Evolutionary conservation across 139 green algal genomes (phyloP).

Genomic region (Coelastrella sp.): DNA sequence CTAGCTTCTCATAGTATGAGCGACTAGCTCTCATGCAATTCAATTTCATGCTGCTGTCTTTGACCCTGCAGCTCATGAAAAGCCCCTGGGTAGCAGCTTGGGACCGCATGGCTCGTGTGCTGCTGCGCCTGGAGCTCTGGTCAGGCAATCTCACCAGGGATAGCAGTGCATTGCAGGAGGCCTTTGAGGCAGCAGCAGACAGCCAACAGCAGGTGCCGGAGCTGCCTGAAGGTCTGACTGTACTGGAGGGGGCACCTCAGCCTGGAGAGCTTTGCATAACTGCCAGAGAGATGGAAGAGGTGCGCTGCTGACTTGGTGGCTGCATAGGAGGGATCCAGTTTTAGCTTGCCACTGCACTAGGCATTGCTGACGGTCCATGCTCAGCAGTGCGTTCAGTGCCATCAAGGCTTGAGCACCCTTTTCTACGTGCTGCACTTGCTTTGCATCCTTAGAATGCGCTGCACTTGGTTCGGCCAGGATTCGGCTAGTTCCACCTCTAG

Average conservation of each 20-base stretch:
- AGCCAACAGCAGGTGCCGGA: not conserved
- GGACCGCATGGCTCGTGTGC: slow-evolving; percentile 48
- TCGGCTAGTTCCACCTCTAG: too few species aligned
- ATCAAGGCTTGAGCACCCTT: too few species aligned
- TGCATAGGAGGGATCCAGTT: too few species aligned
- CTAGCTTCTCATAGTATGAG: too few species aligned
- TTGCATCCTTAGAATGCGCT: too few species aligned
- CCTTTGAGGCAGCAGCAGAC: slow-evolving; percentile 23
- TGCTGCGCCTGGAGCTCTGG: slow-evolving; percentile 43
- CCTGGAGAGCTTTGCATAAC: slow-evolving; percentile 25
- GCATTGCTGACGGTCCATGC: too few species aligned
- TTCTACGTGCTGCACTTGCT: too few species aligned
- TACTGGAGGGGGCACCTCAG: not conserved
- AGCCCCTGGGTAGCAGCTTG: slow-evolving; percentile 64
- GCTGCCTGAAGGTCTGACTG: not conserved
- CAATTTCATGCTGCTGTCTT: not conserved
- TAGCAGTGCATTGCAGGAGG: slow-evolving; percentile 36
- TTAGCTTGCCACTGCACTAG: too few species aligned
- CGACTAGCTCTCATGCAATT: too few species aligned
- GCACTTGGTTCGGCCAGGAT: too few species aligned
- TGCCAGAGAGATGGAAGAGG: slow-evolving; percentile 25
- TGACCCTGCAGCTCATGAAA: slow-evolving; percentile 55
- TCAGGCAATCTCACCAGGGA: not conserved
- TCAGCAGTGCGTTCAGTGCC: too few species aligned
- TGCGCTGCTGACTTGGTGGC: not conserved